These are phyloP conservation scores for Amaranthus hypochondriacus DNA, from an alignment of 148 eudicot species.

Conservation along the genomic window DNA sequence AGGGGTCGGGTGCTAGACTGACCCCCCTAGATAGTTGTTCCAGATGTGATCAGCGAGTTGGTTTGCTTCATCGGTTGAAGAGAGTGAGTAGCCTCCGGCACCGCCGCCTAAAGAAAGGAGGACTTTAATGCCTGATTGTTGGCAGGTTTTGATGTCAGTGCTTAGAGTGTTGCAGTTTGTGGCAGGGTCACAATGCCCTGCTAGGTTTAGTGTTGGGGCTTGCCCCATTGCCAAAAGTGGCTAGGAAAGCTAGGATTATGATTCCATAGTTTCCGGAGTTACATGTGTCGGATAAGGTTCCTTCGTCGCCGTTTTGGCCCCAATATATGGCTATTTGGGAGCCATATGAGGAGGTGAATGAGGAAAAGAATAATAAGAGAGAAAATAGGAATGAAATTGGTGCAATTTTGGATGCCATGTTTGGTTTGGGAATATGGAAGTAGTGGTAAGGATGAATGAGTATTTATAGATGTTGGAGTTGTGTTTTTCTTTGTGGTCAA, in stretches of 20 bases:
- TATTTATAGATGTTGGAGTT: conserved; percentile 8
- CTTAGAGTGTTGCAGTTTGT: conserved; percentile 19
- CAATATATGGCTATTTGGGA: conserved; percentile 22
- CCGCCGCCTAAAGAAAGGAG: conserved; percentile 30
- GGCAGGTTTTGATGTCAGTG: conserved; percentile 20
- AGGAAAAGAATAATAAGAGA: background rate
- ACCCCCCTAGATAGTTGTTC: conserved; percentile 32
- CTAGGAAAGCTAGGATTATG: conserved; percentile 22
- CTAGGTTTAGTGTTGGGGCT: conserved; percentile 21
- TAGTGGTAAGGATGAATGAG: background rate
- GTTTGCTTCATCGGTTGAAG: conserved; percentile 24
- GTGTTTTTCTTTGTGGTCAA: background rate
- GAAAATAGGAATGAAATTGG: background rate
- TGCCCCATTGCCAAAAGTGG: conserved; percentile 18
- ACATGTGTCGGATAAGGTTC: conserved; percentile 20
- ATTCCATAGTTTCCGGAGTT: conserved; percentile 19
- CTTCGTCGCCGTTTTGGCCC: conserved; percentile 26
- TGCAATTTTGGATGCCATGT: background rate
- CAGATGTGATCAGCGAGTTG: conserved; percentile 29
- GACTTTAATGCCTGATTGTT: conserved; percentile 22
- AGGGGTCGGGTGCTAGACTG: conserved; percentile 23
- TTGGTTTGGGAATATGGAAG: background rate
- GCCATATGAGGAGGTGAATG: conserved; percentile 3
- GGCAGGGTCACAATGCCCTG: conserved; percentile 31
- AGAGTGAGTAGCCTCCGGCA: conserved; percentile 23